A percentile compares a stretch with the other conserved stretches of the same genome.
Conservation (phyloP, 768 basidiomycete species). For the Podaxis sp. region DNA sequence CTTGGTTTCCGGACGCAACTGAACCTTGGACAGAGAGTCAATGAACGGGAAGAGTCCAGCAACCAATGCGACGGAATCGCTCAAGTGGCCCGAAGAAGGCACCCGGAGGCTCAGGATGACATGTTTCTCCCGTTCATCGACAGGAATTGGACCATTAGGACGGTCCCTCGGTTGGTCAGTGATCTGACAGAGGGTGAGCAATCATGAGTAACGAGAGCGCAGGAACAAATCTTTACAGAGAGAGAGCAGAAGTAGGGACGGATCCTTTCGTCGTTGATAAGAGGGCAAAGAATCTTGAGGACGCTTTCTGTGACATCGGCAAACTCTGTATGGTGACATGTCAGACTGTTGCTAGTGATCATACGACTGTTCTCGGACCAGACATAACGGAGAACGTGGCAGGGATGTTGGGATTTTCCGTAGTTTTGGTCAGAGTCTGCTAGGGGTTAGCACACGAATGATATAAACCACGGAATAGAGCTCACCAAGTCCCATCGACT, state of each 20-base stretch:
- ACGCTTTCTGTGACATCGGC: conserved; percentile 81
- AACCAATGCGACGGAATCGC: conserved; percentile 55
- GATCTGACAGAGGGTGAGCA: conserved; percentile 35
- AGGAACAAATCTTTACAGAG: conserved; percentile 45
- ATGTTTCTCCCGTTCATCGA: conserved; percentile 60
- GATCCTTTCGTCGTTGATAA: conserved; percentile 61
- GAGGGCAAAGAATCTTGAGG: conserved; percentile 49
- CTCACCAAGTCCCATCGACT: conserved; percentile 85
- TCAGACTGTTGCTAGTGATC: conserved; percentile 6
- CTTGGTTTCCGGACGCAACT: conserved; percentile 78
- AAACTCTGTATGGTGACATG: conserved; percentile 48
- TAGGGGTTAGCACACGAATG: neutral
- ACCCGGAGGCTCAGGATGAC: conserved; percentile 63
- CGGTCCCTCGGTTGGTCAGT: conserved; percentile 83
- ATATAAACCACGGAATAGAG: conserved; percentile 13
- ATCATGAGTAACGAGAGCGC: conserved; percentile 1
- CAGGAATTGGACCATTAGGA: conserved; percentile 47
- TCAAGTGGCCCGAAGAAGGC: conserved; percentile 44
- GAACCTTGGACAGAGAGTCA: conserved; percentile 56
- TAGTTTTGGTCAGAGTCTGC: conserved; percentile 80
- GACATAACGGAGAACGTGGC: conserved; percentile 70
- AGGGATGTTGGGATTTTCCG: conserved; percentile 61
- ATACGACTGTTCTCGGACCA: conserved; percentile 31
- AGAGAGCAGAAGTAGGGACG: conserved; percentile 81
- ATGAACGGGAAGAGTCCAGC: conserved; percentile 69